Percentiles rank a stretch among this genome's conserved stretches.
phyloP scores from a whole-genome alignment of 2,329 filamentous ascomycete species.

The Gaeumannomyces tritici region DNA sequence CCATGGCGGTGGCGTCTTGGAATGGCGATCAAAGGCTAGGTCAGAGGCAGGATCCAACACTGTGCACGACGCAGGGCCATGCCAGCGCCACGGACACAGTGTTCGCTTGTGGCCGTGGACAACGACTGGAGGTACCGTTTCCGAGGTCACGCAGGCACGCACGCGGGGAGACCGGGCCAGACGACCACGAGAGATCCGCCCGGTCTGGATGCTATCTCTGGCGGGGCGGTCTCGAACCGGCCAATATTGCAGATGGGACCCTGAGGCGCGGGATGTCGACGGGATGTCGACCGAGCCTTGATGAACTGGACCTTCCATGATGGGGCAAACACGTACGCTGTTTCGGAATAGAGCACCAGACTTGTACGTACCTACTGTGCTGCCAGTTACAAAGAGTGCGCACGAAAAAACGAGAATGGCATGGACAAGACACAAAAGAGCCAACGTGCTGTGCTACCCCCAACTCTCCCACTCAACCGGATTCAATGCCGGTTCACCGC shows the following conservation, averaged over 20 bases:
- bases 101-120: not conserved
- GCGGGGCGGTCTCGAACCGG: not conserved
- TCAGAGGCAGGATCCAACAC: not conserved
- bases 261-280: too few relatives aligned
- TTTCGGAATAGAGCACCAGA: too few relatives aligned
- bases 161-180: too few relatives aligned
- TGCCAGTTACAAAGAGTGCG: too few relatives aligned
- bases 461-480: not conserved
- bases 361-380: too few relatives aligned
- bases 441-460: too few relatives aligned
- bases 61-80: not conserved
- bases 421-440: not conserved
- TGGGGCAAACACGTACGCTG: too few relatives aligned
- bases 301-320: too few relatives aligned
- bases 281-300: too few relatives aligned
- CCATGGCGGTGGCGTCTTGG: not conserved
- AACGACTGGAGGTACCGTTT: too few relatives aligned
- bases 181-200: not conserved
- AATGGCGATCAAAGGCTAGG: not conserved
- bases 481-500: not conserved
- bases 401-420: too few relatives aligned
- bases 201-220: not conserved
- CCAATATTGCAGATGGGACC: not conserved
- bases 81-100: not conserved
- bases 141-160: too few relatives aligned